Conservation (phyloP, 331 rosid species). For the Quercus tomentella region DNA sequence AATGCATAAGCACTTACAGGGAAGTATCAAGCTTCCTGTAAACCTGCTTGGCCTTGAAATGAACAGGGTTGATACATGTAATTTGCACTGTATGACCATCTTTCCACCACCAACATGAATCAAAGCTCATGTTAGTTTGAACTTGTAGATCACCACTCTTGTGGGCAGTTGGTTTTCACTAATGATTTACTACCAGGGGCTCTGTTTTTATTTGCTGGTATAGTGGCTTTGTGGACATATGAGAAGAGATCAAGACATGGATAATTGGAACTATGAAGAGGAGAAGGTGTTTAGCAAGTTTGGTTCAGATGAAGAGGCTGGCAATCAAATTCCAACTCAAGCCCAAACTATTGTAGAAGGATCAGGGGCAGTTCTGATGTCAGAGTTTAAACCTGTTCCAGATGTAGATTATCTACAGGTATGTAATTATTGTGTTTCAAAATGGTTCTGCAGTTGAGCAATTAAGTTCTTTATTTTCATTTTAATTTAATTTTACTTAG, state of each 20-base stretch:
- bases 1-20: neutral
- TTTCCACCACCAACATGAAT: neutral
- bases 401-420: constrained; percentile 99
- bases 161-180: constrained; percentile 89
- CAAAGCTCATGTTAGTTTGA: constrained; percentile 9
- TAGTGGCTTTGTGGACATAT: constrained; percentile 66
- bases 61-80: neutral
- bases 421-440: constrained; percentile 18
- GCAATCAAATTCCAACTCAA: constrained; percentile 78
- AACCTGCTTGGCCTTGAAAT: neutral
- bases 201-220: constrained; percentile 80
- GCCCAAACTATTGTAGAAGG: constrained; percentile 83
- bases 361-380: constrained; percentile 51
- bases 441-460: neutral
- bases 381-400: constrained; percentile 68
- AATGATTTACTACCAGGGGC: constrained; percentile 87
- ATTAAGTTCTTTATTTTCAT: neutral
- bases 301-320: constrained; percentile 68
- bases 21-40: neutral
- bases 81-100: neutral
- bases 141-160: constrained; percentile 35
- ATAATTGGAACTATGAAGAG: constrained; percentile 13
- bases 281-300: constrained; percentile 39
- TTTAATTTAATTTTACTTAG: neutral
- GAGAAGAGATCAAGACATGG: constrained; percentile 46